These are phyloP conservation scores for Hymenoscyphus scutula DNA, from an alignment of 2,329 filamentous ascomycete genomes.

Conservation along the genomic window DNA sequence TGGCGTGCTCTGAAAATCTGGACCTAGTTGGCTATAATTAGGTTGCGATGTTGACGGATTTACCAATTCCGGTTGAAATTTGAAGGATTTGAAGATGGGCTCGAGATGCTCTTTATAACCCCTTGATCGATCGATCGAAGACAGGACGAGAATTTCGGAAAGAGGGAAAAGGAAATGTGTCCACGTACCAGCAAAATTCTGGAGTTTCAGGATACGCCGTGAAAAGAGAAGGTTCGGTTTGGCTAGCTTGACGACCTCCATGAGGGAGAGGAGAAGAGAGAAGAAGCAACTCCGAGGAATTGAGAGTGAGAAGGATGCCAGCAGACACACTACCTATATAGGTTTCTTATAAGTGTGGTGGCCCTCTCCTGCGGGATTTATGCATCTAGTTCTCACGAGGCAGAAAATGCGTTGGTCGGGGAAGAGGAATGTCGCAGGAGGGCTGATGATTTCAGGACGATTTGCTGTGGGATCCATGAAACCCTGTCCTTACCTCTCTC, in stretches of 20 bases:
- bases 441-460: constrained; percentile 9
- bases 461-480: not conserved
- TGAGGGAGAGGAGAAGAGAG: not conserved
- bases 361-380: constrained; percentile 11
- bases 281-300: not conserved
- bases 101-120: not conserved
- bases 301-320: not conserved
- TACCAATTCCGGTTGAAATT: not conserved
- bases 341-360: not conserved
- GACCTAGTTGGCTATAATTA: not conserved
- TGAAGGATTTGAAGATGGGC: not conserved
- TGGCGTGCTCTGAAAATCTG: not conserved
- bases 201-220: not conserved
- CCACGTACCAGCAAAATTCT: not conserved
- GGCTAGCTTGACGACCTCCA: not conserved
- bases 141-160: not conserved
- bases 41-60: not conserved
- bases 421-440: not conserved
- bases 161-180: not conserved
- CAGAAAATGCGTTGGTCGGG: not conserved
- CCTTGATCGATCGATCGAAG: not conserved
- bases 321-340: not conserved
- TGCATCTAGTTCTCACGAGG: constrained; percentile 9
- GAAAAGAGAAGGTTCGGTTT: not conserved
- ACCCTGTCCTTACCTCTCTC: constrained; percentile 1